These are phyloP conservation scores for Sphaerulina vaccinii DNA, from an alignment of 2,329 filamentous ascomycete species.

Conservation along the genomic window DNA sequence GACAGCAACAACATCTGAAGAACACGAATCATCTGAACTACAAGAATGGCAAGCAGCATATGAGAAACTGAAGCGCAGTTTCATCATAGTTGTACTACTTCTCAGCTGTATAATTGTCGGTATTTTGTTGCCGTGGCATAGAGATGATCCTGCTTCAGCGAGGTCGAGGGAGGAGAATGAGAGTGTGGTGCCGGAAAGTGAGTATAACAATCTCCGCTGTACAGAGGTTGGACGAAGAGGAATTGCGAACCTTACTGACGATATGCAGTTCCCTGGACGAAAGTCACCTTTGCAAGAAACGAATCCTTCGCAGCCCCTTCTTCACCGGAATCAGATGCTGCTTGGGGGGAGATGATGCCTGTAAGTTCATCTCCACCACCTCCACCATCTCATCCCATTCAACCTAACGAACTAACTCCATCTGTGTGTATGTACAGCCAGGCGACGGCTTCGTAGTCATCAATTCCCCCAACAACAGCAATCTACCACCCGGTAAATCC, in stretches of 20 bases:
- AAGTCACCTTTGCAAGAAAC: conserved; percentile 30
- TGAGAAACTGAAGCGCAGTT: not conserved
- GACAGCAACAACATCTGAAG: not conserved
- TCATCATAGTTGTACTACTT: conserved; percentile 3
- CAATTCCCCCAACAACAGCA: conserved; percentile 23
- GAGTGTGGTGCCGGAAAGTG: conserved; percentile 1
- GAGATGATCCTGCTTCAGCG: not conserved
- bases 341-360: conserved; percentile 33
- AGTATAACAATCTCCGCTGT: not conserved
- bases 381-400: too few species aligned
- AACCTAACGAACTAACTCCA: not conserved
- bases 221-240: too few species aligned
- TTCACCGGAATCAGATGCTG: conserved; percentile 28
- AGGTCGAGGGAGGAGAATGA: too few species aligned
- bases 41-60: conserved; percentile 7
- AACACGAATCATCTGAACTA: not conserved
- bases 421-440: conserved; percentile 9
- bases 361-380: not conserved
- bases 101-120: conserved; percentile 9
- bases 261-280: not conserved
- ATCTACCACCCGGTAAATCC: conserved; percentile 33
- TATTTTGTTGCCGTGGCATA: conserved; percentile 8
- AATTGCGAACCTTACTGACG: not conserved
- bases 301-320: conserved; percentile 28
- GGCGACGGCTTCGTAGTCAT: conserved; percentile 39